A percentile compares a stretch with the other conserved stretches of the same genome.
Evolutionary conservation across 768 basidiomycete genomes (phyloP).

Genomic region (Leccinum rimulosum): DNA sequence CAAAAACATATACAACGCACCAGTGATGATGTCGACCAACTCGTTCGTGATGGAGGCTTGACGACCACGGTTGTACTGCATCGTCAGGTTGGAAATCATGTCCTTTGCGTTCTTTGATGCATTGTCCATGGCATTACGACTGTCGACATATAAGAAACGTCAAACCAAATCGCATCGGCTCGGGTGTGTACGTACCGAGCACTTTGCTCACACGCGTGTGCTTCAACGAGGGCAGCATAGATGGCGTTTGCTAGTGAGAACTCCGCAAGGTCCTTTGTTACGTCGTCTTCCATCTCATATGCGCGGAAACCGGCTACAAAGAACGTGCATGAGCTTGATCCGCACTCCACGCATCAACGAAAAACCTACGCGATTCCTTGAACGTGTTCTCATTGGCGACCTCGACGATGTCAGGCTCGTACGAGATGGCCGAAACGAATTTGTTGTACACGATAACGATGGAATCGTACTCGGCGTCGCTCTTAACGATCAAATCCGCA

Average conservation of each 20-base stretch:
- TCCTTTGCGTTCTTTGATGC: slow-evolving; percentile 97
- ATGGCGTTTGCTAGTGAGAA: slow-evolving; percentile 97
- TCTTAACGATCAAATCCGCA: slow-evolving; percentile 87
- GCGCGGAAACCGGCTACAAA: slow-evolving; percentile 79
- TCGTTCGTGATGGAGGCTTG: slow-evolving; percentile 98
- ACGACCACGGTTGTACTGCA: slow-evolving; percentile 98
- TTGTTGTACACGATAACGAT: slow-evolving; percentile 79
- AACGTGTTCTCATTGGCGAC: slow-evolving; percentile 82
- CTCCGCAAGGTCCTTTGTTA: slow-evolving; percentile 88
- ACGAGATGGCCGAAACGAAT: slow-evolving; percentile 88
- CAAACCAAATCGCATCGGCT: no score
- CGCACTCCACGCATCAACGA: background rate
- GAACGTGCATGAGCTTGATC: background rate
- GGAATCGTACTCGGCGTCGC: slow-evolving; percentile 83
- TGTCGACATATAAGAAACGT: slow-evolving; percentile 3
- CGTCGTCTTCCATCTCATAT: slow-evolving; percentile 98
- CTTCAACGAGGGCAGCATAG: slow-evolving; percentile 91
- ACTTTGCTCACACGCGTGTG: slow-evolving; percentile 92
- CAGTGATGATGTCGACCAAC: slow-evolving; percentile 89
- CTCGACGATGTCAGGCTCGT: slow-evolving; percentile 73
- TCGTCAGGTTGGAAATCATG: slow-evolving; percentile 84
- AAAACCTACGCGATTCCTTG: slow-evolving; percentile 69
- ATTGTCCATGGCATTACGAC: slow-evolving; percentile 99
- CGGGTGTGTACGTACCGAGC: slow-evolving; percentile 57
- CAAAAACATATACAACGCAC: slow-evolving; percentile 39